Base-by-base conservation (phyloP, 139 green algal species). In the Ettlia oleoabundans region DNA sequence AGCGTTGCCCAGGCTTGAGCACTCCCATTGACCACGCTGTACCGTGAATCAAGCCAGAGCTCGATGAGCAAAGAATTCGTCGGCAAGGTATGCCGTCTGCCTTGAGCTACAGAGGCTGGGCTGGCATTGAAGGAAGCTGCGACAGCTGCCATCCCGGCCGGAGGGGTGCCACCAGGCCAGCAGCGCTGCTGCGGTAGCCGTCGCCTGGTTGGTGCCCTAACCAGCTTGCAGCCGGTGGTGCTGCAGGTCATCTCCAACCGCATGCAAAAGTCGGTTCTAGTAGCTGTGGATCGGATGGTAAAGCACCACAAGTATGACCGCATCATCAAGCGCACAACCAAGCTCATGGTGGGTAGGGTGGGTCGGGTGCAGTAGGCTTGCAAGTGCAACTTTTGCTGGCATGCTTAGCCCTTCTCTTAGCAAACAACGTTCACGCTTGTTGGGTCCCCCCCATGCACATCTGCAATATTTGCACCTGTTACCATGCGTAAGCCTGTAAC, bases 261-360 rank as follows among this genome's bases (percentile, higher is more conserved):
- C 9, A 92, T 92, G 88, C 51, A 88, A 19, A 93, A 93, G 70
- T 91, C 88, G 21, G 78, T 93, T 2, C 68, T 92, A 32, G 88
- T 93, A 35, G 89, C 88, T 2, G 75, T 93, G 15, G 72, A 88
- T 28, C 72, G 86, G 4, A 43, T 87, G 41, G 82, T 84, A 8
- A 42, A 53, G 24, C 65, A 86, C 15, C 76, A 79, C 9, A 93
- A 93, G 65, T 93, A 93, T 55, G 73, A 81, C 37, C 35, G 79
- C 2, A 30, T 67, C 13, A 24, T 90, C 8, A 78, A 65, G 40
- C 78, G 86, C 32, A 89, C 82, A 2, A 87, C 78, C 32, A 93
- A 93, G 66, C 71, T 92, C 61, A 92, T 93, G 88, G 89, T 91
- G 63, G n/a, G n/a, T n/a, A n/a, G n/a, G n/a, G n/a, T n/a, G n/a